Evolutionary conservation across 2,329 filamentous ascomycete species (phyloP), one percentile per base, ranked within the genome.

Genomic region (Colletotrichum agaves): DNA sequence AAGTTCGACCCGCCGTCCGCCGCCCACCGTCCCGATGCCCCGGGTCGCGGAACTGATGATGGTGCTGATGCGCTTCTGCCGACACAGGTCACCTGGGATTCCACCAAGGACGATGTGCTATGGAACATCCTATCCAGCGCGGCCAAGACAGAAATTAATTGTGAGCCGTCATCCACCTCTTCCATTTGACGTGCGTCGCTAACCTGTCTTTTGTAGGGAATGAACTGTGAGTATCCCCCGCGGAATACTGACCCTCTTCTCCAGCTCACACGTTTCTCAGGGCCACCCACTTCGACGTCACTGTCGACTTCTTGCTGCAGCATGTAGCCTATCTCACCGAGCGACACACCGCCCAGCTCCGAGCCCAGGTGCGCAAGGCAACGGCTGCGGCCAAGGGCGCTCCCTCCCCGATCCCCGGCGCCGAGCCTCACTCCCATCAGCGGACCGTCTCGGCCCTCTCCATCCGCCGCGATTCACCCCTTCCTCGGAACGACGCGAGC

Each of bases 271-370:
- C 15, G n/a, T 13, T 19, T 15, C 3, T 8, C 72, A 91, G 91
- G 75, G 93, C 93, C 52, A 84, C 87, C 59, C 85, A 88, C 50
- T 97, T 98, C 79, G 87, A 94, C 70, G 95, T 98, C 19, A 91
- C 93, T 27, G 88, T 97, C 65, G 87, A 93, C 44, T 98, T 98
- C 75, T 86, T 99, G 35, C 87, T 98, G 15, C 93, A 97, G 76
- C 94, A 99, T 79, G 94, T 94, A 70, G 94, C 93, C 78, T 97
- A 94, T 87, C 87, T 98, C 5, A 97, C 96, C 75, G 94, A 98
- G 77, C 87, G 93, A 58, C 93, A 98, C 80, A 87, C 97, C 31
- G 92, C 93, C 0, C 93, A 98, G 77, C 93, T 98, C 53, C 89
- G 93, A 72, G 94, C 92, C 19, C 94, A 98, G 80, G 93, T 98